Evolutionary conservation across 805 yeast species (phyloP), one percentile per base, ranked within the genome.

Genomic region (Starmerella lactis-condensi): DNA sequence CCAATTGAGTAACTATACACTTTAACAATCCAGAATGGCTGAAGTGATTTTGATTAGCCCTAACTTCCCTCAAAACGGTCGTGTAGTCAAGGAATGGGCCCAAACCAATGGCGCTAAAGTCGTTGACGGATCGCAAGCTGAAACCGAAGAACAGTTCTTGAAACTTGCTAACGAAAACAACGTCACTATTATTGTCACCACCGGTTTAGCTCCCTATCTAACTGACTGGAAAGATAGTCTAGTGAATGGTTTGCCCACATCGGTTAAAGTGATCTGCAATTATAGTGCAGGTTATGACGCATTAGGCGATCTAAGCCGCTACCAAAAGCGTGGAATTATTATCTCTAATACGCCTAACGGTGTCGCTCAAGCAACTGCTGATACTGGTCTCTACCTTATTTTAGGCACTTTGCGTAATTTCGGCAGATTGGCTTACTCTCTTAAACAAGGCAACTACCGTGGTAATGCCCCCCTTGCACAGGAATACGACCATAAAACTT

Each of bases 231-330:
- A 64, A 39, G 56, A 51, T 34, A 67, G 64, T 34, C 46, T 67
- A 27, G 45, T 61, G 11, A 34, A 42, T 11, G 45, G 46, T 22
- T 41, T 64, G 25, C 61, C 63, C 5, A 36, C 56, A 1, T 32
- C 57, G 7, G 41, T 67, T 26, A 58, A 62, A 43, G 58, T 54
- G 14, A 54, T 66, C 24, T 53, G 63, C 36, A 63, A 65, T 43
- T 56, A 55, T 42, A 71, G 74, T 30, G 74, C 74, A 1, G 75
- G 75, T 13, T 69, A 67, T 46, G 73, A 69, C 43, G 58, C 58
- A 38, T 52, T 66, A 23, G 46, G 46, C 24, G 67, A 65, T 37
- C 59, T 62, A 12, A 42, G 47, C 7, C 59, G 57, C 32, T 55
- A 63, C 38, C 56, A 59, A 11, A 43, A 42, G 5, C 41, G 54